Evolutionary conservation across 352 stramenopile species (phyloP).

Genomic region (Elongisporangium prolatum): DNA sequence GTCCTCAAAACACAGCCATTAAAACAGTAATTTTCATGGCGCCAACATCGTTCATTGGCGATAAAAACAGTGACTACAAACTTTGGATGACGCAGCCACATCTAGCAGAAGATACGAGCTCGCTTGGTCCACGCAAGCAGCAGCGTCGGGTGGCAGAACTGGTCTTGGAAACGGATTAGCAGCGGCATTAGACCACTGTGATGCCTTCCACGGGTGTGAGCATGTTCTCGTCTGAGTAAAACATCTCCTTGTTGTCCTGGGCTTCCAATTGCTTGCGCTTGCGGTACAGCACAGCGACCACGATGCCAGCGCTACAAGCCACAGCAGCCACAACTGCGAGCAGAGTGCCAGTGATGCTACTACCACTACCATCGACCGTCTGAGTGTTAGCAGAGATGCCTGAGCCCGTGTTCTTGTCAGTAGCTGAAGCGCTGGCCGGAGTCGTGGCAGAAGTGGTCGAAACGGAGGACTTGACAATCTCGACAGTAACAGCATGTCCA

Average conservation of each 20-base stretch:
- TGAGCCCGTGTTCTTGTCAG: conserved; percentile 5
- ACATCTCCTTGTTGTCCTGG: conserved; percentile 16
- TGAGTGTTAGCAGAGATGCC: conserved; percentile 7
- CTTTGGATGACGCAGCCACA: too few species aligned
- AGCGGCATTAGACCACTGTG: conserved; percentile 17
- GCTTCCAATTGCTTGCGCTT: conserved; percentile 58
- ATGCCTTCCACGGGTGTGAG: conserved; percentile 38
- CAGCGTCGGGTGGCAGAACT: too few species aligned
- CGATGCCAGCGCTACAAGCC: conserved; percentile 21
- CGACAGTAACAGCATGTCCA: conserved; percentile 4
- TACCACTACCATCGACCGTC: neutral
- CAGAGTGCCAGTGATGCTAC: conserved; percentile 9
- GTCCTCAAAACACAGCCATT: too few species aligned
- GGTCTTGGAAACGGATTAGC: too few species aligned
- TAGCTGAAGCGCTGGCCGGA: neutral
- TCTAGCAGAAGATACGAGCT: too few species aligned
- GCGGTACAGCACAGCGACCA: conserved; percentile 32
- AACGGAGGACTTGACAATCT: conserved; percentile 12
- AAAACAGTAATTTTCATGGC: too few species aligned
- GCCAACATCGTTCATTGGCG: too few species aligned
- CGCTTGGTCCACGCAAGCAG: too few species aligned
- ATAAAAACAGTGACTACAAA: too few species aligned
- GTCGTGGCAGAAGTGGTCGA: conserved; percentile 9
- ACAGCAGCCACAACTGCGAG: conserved; percentile 12
- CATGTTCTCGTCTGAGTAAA: conserved; percentile 19